Base-by-base conservation (phyloP, 371 early-diverging fungal species). In the Mucor racemosus region DNA sequence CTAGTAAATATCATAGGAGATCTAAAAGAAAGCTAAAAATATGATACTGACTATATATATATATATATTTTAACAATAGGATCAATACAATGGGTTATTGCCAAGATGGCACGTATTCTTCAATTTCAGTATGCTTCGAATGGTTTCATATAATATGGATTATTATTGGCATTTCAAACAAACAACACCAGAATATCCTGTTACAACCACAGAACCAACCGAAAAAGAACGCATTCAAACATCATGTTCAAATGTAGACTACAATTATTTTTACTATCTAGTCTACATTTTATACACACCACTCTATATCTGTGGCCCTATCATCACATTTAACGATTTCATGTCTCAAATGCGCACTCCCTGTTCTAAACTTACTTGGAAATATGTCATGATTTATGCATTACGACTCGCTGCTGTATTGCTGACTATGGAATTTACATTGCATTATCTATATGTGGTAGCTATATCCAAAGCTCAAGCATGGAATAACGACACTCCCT, bases 221-320 rank as follows among this genome's bases (percentile, higher is more conserved):
- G 91, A 90, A 50, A 89, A 84, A 61, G 88, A 90, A 8, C 86
- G 93, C 10, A 86, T 89, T n/a, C 75, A 78, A 38, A 66, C 65
- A 5, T 82, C 93, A 9, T 79, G 84, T 33, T 67, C 76, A 21
- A 62, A 62, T 3, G 68, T 76, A 7, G 94, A 95, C 53, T 98
- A 95, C 78, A 90, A 80, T 63, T 85, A 91, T 58, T 58, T 78
- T 53, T 81, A 92, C 68, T 98, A 93, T 69, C 75, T 94, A 61
- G 83, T 90, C 0, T 97, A 95, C 74, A 69, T 92, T 11, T 67
- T 95, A 10, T 98, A 98, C 66, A 87, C 92, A 1, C 99, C 99
- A 1, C 82, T 98, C 38, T 96, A 93, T 65, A 75, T 97, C 39
- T 95, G 97, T 33, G 99, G 99, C 0, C 99, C 99, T 8, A 96